Base-by-base conservation (phyloP, 2,329 filamentous ascomycete genomes). In the Neofusicoccum laricinum region DNA sequence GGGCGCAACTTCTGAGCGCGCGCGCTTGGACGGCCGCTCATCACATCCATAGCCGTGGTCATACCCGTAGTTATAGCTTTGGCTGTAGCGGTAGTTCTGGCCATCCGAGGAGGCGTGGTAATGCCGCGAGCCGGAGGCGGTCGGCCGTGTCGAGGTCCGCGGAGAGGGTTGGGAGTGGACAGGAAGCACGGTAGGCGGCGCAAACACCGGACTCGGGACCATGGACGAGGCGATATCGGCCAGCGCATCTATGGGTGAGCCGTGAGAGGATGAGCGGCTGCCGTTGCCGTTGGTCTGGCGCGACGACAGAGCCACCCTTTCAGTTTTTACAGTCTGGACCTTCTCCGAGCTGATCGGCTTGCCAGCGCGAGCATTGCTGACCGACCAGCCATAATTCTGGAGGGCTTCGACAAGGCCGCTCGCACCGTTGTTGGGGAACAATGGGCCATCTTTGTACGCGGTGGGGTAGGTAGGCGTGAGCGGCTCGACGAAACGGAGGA, bases 11-110 rank as follows among this genome's bases (percentile, higher is more conserved):
- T 88, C 86, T 48, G 86, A 88, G 67, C 86, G 83, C 55, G 85
- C 81, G 46, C 87, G 82, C 74, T 89, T 89, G 19, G 84, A 75
- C 3, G 86, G 85, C 51, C 84, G 80, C 69, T 86, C 81, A 53
- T 76, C 71, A 21, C 71, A 67, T 46, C 68, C 68, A 36, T 61
- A 50, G 30, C 55, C 58, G 21, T 55, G 21, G 19, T 55, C 40
- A 11, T 62, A 61, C n/a, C 58, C 64, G 36, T 62, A 46, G 40
- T 34, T 62, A 5, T 62, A 40, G 2, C 40, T 55, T 17, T 64
- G 63, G 15, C 17, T 45, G 19, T 50, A 50, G 32, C 63, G 53
- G 40, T 64, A 61, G 63, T 32, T 51, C 19, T 64, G 55, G 38
- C 53, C 55, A 46, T 64, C 63, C 36, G 63, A 64, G 41, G 51